A percentile compares a stretch with the other conserved stretches of the same genome.
These are phyloP conservation scores for Pythium chondricola DNA, from an alignment of 352 stramenopile genomes.

Conservation along the genomic window DNA sequence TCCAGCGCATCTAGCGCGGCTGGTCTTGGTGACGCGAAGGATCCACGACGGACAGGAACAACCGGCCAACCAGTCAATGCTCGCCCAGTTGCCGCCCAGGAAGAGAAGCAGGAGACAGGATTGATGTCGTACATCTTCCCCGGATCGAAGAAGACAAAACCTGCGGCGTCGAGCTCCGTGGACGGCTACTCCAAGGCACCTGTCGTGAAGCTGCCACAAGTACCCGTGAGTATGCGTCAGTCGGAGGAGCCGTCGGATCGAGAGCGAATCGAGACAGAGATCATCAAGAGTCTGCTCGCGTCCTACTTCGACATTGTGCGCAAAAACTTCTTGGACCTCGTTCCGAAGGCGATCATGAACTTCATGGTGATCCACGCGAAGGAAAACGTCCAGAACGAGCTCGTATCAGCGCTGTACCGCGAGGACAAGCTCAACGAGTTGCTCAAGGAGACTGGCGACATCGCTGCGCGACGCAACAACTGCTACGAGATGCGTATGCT, in stretches of 20 bases:
- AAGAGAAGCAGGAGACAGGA: conserved; percentile 62
- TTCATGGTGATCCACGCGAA: conserved; percentile 94
- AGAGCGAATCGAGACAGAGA: conserved; percentile 96
- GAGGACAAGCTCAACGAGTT: conserved; percentile 95
- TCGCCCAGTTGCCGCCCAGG: conserved; percentile 2
- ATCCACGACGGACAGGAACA: conserved; percentile 33
- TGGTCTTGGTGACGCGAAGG: conserved; percentile 27
- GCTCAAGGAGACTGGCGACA: conserved; percentile 94
- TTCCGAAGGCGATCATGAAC: conserved; percentile 99
- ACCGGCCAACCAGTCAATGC: conserved; percentile 3
- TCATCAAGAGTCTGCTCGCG: conserved; percentile 96
- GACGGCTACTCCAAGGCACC: conserved; percentile 32
- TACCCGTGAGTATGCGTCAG: conserved; percentile 95
- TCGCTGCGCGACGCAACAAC: conserved; percentile 91
- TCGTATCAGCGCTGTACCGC: conserved; percentile 95
- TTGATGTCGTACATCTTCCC: conserved; percentile 76
- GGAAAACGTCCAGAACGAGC: conserved; percentile 97
- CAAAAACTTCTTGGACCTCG: conserved; percentile 99
- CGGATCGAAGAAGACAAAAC: conserved; percentile 39
- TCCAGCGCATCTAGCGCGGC: conserved; percentile 23
- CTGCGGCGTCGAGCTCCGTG: conserved; percentile 4
- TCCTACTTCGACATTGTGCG: conserved; percentile 99
- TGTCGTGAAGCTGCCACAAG: conserved; percentile 94
- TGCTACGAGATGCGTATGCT: conserved; percentile 97
- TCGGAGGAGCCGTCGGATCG: conserved; percentile 93